Evolutionary conservation across 1,139 yeast genomes (phyloP), one percentile per base, ranked within the genome.

Genomic region (Hyphopichia pseudoburtonii): DNA sequence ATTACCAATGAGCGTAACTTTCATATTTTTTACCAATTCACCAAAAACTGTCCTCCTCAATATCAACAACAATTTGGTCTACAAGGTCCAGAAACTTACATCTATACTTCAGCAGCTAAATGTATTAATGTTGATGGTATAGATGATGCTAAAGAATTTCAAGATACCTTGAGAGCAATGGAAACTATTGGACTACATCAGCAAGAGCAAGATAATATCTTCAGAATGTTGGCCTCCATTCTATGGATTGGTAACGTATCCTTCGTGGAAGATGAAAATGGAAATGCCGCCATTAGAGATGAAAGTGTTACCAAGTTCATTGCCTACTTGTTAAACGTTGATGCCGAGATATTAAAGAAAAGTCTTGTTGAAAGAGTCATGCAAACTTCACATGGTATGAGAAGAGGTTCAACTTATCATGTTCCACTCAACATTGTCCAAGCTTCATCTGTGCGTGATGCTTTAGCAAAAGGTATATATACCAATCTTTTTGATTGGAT

Each of bases 401-500:
- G 82, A 51, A 74, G 97, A 52, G 97, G 97, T 11, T 89, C 96
- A 7, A 81, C 94, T 3, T 94, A 92, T 57, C 96, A 94, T 56
- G 94, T 89, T 23, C 98, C 98, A 1, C 73, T 94, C 48, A 94
- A 94, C 54, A 76, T 78, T 26, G 89, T 86, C 1, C 99, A 94
- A 62, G 98, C 98, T 0, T 80, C 83, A 5, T 95, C 98, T 1
- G 96, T 89, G 9, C 78, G 95, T 49, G 97, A 94, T 62, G 97
- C 97, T 2, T 71, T 94, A 39, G 96, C 98, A 3, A 94, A 90
- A 63, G 97, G 96, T 3, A 76, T 94, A 34, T 94, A 94, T 67
- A 88, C 82, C 59, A 90, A 90, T 52, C 67, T 94, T 41, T 94
- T 94, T 54, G 97, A 94, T 42, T 90, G 98, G 97, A 89, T 94